A percentile compares a stretch with the other conserved stretches of the same genome.
Conservation (phyloP, 2,329 filamentous ascomycete species). For the Pseudopyrenochaeta lycopersici region DNA sequence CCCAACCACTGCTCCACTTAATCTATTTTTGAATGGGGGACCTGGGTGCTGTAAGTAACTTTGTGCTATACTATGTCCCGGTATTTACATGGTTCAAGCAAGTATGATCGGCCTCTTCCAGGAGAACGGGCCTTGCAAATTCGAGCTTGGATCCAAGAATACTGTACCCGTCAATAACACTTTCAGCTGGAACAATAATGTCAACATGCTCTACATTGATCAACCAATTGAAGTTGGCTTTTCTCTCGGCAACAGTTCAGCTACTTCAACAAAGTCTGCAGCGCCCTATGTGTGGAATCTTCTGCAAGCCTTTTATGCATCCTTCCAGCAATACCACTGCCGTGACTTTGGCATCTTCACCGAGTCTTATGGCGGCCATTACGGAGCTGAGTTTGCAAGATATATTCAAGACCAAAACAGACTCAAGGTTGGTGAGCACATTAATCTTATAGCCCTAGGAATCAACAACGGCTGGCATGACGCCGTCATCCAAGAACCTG, state of each 20-base stretch:
- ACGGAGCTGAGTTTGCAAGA: slow-evolving; percentile 61
- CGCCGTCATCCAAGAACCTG: slow-evolving; percentile 61
- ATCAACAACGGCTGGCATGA: slow-evolving; percentile 67
- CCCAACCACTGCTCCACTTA: slow-evolving; percentile 62
- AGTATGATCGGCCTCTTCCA: slow-evolving; percentile 63
- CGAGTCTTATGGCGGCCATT: slow-evolving; percentile 66
- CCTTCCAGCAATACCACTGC: slow-evolving; percentile 56
- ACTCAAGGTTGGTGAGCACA: slow-evolving; percentile 44
- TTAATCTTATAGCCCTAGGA: slow-evolving; percentile 57
- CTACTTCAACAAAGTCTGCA: slow-evolving; percentile 60
- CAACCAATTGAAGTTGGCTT: slow-evolving; percentile 70
- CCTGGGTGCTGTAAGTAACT: slow-evolving; percentile 28
- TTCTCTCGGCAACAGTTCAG: slow-evolving; percentile 65
- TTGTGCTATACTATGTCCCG: neutral
- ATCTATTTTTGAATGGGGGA: slow-evolving; percentile 61
- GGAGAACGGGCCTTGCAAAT: slow-evolving; percentile 61
- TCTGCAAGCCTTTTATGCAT: slow-evolving; percentile 68
- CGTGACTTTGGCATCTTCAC: slow-evolving; percentile 63
- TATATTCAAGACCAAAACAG: slow-evolving; percentile 57
- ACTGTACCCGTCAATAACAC: slow-evolving; percentile 32
- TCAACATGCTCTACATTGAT: slow-evolving; percentile 69
- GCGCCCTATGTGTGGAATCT: slow-evolving; percentile 67
- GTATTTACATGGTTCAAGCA: slow-evolving; percentile 14
- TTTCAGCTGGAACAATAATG: slow-evolving; percentile 42
- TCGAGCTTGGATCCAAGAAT: slow-evolving; percentile 37